Percentiles rank a stretch among this genome's conserved stretches.
phyloP scores from a whole-genome alignment of 2,329 filamentous ascomycete species.

The Xylaria sp. region DNA sequence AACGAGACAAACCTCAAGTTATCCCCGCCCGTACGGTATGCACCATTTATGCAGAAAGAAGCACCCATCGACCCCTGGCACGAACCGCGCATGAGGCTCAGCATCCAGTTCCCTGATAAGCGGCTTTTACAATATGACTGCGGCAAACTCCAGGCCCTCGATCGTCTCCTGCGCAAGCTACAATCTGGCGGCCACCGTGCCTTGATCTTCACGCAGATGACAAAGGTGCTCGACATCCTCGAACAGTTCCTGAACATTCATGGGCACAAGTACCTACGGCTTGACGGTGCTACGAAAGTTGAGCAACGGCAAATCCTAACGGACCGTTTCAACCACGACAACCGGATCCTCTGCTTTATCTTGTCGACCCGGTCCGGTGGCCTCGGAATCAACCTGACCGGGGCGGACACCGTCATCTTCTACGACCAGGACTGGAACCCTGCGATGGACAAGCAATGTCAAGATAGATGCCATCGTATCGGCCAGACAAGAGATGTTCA shows the following conservation, averaged over 20 bases:
- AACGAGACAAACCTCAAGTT: conserved; percentile 59
- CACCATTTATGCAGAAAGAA: conserved; percentile 59
- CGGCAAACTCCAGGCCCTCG: conserved; percentile 90
- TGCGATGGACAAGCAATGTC: conserved; percentile 99
- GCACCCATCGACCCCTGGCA: conserved; percentile 80
- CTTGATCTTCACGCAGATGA: conserved; percentile 99
- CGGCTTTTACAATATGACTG: conserved; percentile 97
- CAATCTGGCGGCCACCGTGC: conserved; percentile 91
- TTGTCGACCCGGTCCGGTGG: conserved; percentile 92
- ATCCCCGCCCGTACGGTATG: conserved; percentile 58
- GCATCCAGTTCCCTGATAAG: conserved; percentile 96
- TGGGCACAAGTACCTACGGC: conserved; percentile 91
- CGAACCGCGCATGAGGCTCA: conserved; percentile 86
- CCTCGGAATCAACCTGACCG: conserved; percentile 93
- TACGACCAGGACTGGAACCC: conserved; percentile 99
- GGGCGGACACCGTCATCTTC: conserved; percentile 97
- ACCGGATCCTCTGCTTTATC: conserved; percentile 92
- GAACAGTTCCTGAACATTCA: conserved; percentile 98
- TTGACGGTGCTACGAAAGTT: conserved; percentile 95
- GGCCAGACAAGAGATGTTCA: conserved; percentile 97
- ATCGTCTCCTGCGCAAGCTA: conserved; percentile 80
- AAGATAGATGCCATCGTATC: conserved; percentile 95
- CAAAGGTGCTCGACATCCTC: conserved; percentile 94
- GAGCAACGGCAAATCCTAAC: conserved; percentile 95
- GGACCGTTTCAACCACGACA: conserved; percentile 94